These are phyloP conservation scores for Ophiocordyceps australis DNA, from an alignment of 2,329 filamentous ascomycete species.

Conservation along the genomic window DNA sequence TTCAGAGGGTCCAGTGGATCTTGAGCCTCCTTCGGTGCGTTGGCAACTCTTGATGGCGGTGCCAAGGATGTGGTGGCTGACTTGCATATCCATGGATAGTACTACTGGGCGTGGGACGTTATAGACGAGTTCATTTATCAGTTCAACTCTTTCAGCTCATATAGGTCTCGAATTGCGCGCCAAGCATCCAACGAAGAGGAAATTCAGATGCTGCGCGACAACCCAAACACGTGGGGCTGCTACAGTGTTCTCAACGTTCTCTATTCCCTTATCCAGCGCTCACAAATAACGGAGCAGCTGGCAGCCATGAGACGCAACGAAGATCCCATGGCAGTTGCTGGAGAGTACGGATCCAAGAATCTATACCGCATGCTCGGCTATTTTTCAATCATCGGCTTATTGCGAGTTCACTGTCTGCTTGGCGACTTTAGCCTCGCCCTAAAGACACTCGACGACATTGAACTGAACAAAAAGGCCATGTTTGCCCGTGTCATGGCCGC, in stretches of 20 bases:
- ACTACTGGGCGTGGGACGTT: slow-evolving; percentile 99
- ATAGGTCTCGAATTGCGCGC: slow-evolving; percentile 80
- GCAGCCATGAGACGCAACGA: slow-evolving; percentile 88
- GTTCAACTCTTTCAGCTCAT: slow-evolving; percentile 98
- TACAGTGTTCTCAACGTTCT: slow-evolving; percentile 98
- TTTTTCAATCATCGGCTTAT: slow-evolving; percentile 95
- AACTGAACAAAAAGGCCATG: slow-evolving; percentile 99
- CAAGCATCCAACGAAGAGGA: slow-evolving; percentile 79
- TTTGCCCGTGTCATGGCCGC: slow-evolving; percentile 98
- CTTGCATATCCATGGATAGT: slow-evolving; percentile 31
- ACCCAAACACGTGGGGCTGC: slow-evolving; percentile 98
- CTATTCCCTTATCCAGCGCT: slow-evolving; percentile 96
- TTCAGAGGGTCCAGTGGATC: slow-evolving; percentile 94
- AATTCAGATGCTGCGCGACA: slow-evolving; percentile 76
- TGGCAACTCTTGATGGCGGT: background rate
- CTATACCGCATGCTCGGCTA: slow-evolving; percentile 98
- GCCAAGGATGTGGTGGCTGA: slow-evolving; percentile 2
- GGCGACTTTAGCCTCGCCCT: slow-evolving; percentile 96
- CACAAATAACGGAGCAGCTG: slow-evolving; percentile 95
- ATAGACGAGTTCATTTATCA: slow-evolving; percentile 99
- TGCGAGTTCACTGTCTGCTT: slow-evolving; percentile 88
- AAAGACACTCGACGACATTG: slow-evolving; percentile 97
- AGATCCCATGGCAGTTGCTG: slow-evolving; percentile 72
- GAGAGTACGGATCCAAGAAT: slow-evolving; percentile 86
- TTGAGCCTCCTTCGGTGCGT: slow-evolving; percentile 89